These are phyloP conservation scores for Scheffersomyces stambukii DNA, from an alignment of 1,139 yeast species.

Conservation along the genomic window DNA sequence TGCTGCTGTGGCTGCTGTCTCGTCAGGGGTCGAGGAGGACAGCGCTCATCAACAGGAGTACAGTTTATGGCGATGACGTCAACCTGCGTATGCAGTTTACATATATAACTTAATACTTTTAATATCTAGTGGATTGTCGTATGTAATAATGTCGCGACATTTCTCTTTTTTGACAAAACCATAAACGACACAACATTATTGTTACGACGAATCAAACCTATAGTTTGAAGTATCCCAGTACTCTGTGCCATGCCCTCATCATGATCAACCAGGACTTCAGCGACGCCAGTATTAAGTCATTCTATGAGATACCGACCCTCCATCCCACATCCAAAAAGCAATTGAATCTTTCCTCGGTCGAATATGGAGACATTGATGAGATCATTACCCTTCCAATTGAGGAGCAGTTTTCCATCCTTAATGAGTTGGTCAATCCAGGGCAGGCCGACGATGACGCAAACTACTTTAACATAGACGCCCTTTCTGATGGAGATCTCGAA, in stretches of 20 bases:
- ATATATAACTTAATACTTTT: too few relatives aligned
- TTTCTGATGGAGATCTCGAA: slow-evolving; percentile 18
- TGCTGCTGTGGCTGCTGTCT: slow-evolving; percentile 36
- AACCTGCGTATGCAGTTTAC: too few relatives aligned
- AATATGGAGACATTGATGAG: slow-evolving; percentile 22
- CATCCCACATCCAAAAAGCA: slow-evolving; percentile 20
- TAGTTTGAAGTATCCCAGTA: too few relatives aligned
- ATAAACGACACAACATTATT: too few relatives aligned
- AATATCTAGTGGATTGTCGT: too few relatives aligned
- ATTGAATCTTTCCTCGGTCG: slow-evolving; percentile 14
- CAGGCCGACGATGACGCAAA: slow-evolving; percentile 13
- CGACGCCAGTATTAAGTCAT: too few relatives aligned
- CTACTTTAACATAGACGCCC: slow-evolving; percentile 9
- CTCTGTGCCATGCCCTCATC: too few relatives aligned
- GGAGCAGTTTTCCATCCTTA: slow-evolving; percentile 28
- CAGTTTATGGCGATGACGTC: slow-evolving; percentile 28
- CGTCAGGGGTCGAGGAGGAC: slow-evolving; percentile 24
- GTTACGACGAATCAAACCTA: too few relatives aligned
- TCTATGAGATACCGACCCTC: slow-evolving; percentile 24
- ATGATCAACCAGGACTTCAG: too few relatives aligned
- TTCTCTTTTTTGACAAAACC: too few relatives aligned
- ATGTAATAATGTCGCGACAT: too few relatives aligned
- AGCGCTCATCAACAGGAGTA: slow-evolving; percentile 32
- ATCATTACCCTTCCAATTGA: slow-evolving; percentile 20
- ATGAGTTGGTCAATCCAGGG: slow-evolving; percentile 18